phyloP scores from a whole-genome alignment of 345 rosid species.

The Pistacia vera region DNA sequence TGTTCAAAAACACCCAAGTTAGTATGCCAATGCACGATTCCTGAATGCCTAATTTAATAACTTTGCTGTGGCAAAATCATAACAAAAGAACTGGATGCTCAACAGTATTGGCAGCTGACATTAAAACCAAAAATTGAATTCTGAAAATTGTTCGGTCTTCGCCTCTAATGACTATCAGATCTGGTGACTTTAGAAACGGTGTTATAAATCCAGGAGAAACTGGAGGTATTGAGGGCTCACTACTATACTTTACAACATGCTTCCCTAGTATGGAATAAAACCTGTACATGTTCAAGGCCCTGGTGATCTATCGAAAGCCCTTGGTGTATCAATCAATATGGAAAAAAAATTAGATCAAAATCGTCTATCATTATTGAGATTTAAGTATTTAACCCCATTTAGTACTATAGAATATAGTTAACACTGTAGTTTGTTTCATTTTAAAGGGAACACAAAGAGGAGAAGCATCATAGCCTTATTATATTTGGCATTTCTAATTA shows the following conservation, averaged over 20 bases:
- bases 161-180: constrained; percentile 38
- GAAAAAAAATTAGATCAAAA: background rate
- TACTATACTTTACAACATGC: constrained; percentile 53
- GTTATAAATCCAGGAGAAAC: constrained; percentile 21
- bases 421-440: background rate
- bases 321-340: constrained; percentile 45
- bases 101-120: constrained; percentile 72
- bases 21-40: background rate
- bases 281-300: constrained; percentile 70
- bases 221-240: constrained; percentile 58
- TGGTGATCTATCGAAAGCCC: constrained; percentile 45
- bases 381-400: background rate
- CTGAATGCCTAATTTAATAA: background rate
- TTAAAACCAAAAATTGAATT: constrained; percentile 80
- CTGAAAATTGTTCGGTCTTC: constrained; percentile 46
- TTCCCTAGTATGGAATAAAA: constrained; percentile 38
- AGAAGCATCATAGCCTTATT: background rate
- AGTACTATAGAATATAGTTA: background rate
- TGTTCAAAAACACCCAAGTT: too few relatives aligned
- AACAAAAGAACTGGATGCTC: background rate
- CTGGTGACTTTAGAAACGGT: constrained; percentile 35
- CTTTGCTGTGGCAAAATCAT: background rate
- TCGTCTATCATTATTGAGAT: too few relatives aligned
- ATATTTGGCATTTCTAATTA: background rate
- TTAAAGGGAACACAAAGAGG: too few relatives aligned